phyloP scores from a whole-genome alignment of 192 early-diverging fungal genomes.

The Powellomyces hirtus region DNA sequence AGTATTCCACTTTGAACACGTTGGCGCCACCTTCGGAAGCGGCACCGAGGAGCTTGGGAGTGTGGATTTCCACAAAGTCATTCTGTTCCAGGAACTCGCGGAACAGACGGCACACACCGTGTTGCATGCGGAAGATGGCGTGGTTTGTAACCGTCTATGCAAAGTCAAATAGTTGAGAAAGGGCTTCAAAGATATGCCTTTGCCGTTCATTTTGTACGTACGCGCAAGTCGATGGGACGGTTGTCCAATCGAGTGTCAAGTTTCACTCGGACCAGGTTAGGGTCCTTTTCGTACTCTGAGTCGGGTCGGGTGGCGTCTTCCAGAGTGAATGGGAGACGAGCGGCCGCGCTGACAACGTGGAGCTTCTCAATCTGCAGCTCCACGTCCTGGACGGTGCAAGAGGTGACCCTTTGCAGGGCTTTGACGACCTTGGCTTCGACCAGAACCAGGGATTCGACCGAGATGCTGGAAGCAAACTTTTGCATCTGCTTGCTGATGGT shows the following conservation, averaged over 20 bases:
- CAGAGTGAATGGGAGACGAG: slow-evolving; percentile 83
- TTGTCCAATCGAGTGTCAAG: slow-evolving; percentile 94
- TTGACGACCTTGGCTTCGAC: slow-evolving; percentile 79
- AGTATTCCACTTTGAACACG: slow-evolving; percentile 97
- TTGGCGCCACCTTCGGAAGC: slow-evolving; percentile 96
- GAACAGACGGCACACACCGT: slow-evolving; percentile 90
- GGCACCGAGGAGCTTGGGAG: slow-evolving; percentile 93
- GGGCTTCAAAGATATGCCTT: background rate
- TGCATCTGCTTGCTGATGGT: slow-evolving; percentile 93
- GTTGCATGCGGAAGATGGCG: slow-evolving; percentile 96
- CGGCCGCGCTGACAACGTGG: slow-evolving; percentile 71
- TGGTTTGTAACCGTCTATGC: slow-evolving; percentile 89
- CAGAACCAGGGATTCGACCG: slow-evolving; percentile 85
- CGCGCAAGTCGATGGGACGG: slow-evolving; percentile 89
- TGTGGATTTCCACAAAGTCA: slow-evolving; percentile 93
- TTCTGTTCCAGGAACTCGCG: slow-evolving; percentile 84
- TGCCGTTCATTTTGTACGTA: slow-evolving; percentile 39
- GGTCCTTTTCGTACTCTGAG: slow-evolving; percentile 64
- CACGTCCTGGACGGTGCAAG: slow-evolving; percentile 89
- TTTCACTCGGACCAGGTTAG: slow-evolving; percentile 52
- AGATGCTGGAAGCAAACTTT: slow-evolving; percentile 79
- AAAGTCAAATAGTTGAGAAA: background rate
- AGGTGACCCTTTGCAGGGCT: slow-evolving; percentile 80
- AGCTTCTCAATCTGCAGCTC: slow-evolving; percentile 81
- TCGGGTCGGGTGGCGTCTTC: slow-evolving; percentile 90